Conservation (phyloP, 1,284 basidiomycete species). For the Heterobasidion parviporum region DNA sequence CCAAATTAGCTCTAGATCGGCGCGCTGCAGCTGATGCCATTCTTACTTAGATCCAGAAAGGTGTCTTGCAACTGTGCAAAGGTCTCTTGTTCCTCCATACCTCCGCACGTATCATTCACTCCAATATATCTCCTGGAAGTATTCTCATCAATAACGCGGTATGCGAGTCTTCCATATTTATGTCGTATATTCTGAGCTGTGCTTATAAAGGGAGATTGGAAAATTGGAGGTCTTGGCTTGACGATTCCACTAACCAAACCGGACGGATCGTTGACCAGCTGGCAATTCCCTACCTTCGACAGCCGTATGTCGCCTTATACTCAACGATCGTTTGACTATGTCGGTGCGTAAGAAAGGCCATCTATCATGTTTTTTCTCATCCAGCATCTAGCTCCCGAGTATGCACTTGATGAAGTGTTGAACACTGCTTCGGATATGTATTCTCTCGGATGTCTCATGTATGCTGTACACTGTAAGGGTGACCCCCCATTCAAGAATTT, state of each 20-base stretch:
- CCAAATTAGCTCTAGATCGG: neutral
- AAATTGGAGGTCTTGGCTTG: constrained; percentile 84
- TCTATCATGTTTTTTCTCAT: neutral
- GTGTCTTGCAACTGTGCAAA: constrained; percentile 89
- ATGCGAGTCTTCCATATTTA: constrained; percentile 20
- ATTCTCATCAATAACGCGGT: constrained; percentile 85
- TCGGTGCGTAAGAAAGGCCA: constrained; percentile 42
- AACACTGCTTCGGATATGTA: constrained; percentile 91
- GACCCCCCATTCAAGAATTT: constrained; percentile 85
- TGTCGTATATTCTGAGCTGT: neutral
- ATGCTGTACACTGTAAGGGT: constrained; percentile 85
- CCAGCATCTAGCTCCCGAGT: constrained; percentile 76
- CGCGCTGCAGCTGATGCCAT: neutral
- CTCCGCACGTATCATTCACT: constrained; percentile 87
- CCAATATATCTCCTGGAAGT: constrained; percentile 83
- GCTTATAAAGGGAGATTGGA: constrained; percentile 86
- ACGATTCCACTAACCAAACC: constrained; percentile 72
- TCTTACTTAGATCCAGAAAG: constrained; percentile 81
- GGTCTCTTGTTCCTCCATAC: constrained; percentile 90
- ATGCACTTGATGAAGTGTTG: constrained; percentile 84
- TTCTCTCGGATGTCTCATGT: constrained; percentile 85
- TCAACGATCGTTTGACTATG: constrained; percentile 92
- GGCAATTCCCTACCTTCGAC: constrained; percentile 88
- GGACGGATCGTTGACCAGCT: constrained; percentile 70
- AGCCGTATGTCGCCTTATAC: constrained; percentile 72